These are phyloP conservation scores for Eucalyptus pauciflora DNA, from an alignment of 345 rosid genomes.

Conservation along the genomic window DNA sequence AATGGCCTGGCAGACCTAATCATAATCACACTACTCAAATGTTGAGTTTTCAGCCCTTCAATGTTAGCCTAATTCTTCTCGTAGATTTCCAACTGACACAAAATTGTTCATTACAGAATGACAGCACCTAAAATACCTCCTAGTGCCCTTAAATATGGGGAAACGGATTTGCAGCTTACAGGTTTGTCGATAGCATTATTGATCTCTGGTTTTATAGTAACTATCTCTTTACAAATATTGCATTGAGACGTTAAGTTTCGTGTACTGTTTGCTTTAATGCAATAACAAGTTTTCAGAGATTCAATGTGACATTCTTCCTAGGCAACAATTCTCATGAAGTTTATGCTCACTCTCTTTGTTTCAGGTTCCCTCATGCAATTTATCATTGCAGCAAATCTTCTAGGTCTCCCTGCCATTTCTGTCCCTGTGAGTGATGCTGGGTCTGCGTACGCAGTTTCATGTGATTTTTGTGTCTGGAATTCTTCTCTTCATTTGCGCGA, in stretches of 20 bases:
- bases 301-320: background rate
- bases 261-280: background rate
- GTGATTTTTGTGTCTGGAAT: background rate
- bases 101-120: conserved; percentile 32
- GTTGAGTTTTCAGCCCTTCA: background rate
- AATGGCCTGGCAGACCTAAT: background rate
- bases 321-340: background rate
- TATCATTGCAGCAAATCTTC: conserved; percentile 51
- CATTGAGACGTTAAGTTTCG: background rate
- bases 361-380: conserved; percentile 78
- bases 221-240: background rate
- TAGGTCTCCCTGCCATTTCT: conserved; percentile 82
- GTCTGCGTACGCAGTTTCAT: background rate
- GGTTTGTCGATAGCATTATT: conserved; percentile 17
- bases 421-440: conserved; percentile 43
- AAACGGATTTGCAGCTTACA: conserved; percentile 63
- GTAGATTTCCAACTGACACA: background rate
- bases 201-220: background rate
- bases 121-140: conserved; percentile 77
- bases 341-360: background rate
- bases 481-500: background rate
- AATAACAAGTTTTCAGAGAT: background rate
- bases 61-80: background rate
- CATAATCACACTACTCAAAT: background rate
- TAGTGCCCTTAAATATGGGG: conserved; percentile 62